phyloP scores from a whole-genome alignment of 129 eudicot genomes.

The Daucus carota region DNA sequence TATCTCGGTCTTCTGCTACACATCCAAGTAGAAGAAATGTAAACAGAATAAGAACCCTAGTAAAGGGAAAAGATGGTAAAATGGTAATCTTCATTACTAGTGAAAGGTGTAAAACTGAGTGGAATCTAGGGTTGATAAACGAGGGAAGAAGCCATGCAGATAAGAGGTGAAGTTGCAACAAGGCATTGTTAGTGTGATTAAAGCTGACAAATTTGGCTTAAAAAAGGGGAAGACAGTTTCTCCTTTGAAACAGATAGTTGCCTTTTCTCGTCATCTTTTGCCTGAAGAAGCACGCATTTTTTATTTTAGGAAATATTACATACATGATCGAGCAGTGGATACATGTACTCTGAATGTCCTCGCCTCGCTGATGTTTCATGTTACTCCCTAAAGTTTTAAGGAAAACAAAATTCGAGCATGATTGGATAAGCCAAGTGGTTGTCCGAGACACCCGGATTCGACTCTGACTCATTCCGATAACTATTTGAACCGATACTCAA shows the following conservation, averaged over 20 bases:
- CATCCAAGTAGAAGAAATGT: slow-evolving; percentile 16
- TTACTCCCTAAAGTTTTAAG: too few relatives aligned
- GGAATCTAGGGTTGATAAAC: background rate
- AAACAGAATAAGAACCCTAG: slow-evolving; percentile 16
- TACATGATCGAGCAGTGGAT: too few relatives aligned
- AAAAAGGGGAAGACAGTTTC: slow-evolving; percentile 8
- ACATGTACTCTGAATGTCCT: too few relatives aligned
- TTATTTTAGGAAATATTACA: background rate
- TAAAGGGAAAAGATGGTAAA: background rate
- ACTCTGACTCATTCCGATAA: too few relatives aligned
- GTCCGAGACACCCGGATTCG: too few relatives aligned
- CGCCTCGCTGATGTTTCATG: too few relatives aligned
- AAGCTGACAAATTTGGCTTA: slow-evolving; percentile 18
- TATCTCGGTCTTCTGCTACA: slow-evolving; percentile 37
- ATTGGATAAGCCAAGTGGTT: too few relatives aligned
- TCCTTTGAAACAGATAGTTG: slow-evolving; percentile 21
- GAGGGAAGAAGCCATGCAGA: slow-evolving; percentile 4
- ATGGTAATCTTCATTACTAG: background rate
- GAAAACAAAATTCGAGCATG: too few relatives aligned
- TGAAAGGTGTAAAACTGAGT: background rate
- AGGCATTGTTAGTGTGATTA: slow-evolving; percentile 31
- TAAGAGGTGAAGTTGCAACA: background rate
- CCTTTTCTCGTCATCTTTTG: background rate
- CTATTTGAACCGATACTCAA: too few relatives aligned
- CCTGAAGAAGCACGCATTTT: background rate